phyloP scores from a whole-genome alignment of 768 basidiomycete species.

The Agrocybe chaxingu region DNA sequence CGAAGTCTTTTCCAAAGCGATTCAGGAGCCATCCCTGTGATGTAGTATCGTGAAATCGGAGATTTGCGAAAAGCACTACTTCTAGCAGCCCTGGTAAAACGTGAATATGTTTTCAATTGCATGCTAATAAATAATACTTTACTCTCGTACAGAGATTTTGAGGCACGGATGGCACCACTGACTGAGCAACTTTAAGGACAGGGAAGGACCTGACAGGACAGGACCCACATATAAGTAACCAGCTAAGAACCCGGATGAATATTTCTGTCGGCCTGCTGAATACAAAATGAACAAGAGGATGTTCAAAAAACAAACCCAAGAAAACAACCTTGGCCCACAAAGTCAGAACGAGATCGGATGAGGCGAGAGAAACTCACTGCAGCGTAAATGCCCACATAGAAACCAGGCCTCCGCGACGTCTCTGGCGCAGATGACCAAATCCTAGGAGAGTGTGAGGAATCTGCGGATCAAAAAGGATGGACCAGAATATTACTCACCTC shows the following conservation, averaged over 20 bases:
- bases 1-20: conserved; percentile 84
- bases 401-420: conserved; percentile 29
- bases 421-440: not conserved
- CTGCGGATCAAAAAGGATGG: not conserved
- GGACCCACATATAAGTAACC: conserved; percentile 63
- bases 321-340: conserved; percentile 51
- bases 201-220: not conserved
- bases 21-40: conserved; percentile 81
- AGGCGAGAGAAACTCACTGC: conserved; percentile 16
- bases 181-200: conserved; percentile 11
- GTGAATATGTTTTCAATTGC: conserved; percentile 41
- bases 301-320: conserved; percentile 32
- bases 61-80: conserved; percentile 79
- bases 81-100: conserved; percentile 58
- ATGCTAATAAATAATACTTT: conserved; percentile 66
- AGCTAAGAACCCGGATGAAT: conserved; percentile 53
- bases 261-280: conserved; percentile 38
- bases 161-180: conserved; percentile 67
- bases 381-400: conserved; percentile 68
- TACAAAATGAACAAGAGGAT: conserved; percentile 56
- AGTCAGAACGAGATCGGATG: too few relatives aligned
- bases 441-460: not conserved
- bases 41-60: conserved; percentile 92
- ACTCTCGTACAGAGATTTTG: conserved; percentile 61
- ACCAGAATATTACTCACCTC: conserved; percentile 29